phyloP scores from a whole-genome alignment of 257 asterid genomes.

The Leptodermis oblonga region DNA sequence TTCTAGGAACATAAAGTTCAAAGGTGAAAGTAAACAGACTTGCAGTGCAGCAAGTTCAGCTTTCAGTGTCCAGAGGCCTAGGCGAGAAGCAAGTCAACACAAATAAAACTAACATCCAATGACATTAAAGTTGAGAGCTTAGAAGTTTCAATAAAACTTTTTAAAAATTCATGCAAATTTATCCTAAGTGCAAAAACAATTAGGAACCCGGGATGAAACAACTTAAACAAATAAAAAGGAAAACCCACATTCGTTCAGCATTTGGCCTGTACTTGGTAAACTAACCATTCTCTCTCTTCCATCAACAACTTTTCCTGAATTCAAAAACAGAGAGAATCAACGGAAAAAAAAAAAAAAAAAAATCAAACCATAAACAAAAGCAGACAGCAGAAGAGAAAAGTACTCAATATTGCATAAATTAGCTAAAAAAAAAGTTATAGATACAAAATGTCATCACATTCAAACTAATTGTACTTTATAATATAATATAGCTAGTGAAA shows the following conservation, averaged over 20 bases:
- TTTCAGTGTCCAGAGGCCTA: no score
- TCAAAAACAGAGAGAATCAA: neutral
- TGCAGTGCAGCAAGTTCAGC: no score
- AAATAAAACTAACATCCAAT: constrained; percentile 36
- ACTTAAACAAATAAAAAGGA: no score
- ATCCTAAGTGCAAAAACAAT: neutral
- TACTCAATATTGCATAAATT: no score
- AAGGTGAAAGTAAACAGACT: no score
- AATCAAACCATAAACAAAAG: neutral
- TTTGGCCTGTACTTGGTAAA: constrained; percentile 97
- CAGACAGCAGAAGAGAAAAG: neutral
- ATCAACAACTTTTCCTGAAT: constrained; percentile 80
- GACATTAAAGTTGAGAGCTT: neutral
- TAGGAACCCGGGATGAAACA: neutral
- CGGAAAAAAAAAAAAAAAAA: constrained; percentile 1
- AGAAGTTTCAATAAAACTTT: neutral
- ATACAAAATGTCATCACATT: neutral
- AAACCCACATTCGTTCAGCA: constrained; percentile 84
- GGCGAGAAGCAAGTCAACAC: no score
- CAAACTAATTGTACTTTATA: neutral
- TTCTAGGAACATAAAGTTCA: neutral
- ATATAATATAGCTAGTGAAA: no score
- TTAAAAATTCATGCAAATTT: no score
- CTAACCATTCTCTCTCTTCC: constrained; percentile 96
- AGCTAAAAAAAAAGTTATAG: no score